Evolutionary conservation across 257 asterid species (phyloP).

Genomic region (Phtheirospermum japonicum): DNA sequence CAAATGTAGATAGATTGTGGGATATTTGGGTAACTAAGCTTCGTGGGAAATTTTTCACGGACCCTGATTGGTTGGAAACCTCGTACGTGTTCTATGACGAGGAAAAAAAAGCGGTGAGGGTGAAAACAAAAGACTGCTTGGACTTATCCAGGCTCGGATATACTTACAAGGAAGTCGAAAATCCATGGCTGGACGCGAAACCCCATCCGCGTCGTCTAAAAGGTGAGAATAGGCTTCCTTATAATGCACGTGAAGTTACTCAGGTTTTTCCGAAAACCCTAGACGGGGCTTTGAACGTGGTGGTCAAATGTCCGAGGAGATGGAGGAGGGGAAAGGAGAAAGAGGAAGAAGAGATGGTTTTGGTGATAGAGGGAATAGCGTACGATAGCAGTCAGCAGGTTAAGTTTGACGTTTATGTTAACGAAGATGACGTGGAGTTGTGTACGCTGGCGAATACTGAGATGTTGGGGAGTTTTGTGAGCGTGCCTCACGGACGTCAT

Average conservation of each 20-base stretch:
- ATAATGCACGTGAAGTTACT: background rate
- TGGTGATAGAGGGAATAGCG: conserved; percentile 8
- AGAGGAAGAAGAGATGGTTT: background rate
- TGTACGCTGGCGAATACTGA: background rate
- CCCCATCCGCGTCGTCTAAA: background rate
- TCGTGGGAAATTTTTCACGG: background rate
- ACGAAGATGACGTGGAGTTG: conserved; percentile 9
- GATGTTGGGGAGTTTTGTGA: conserved; percentile 18
- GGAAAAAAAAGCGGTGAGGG: conserved; percentile 3
- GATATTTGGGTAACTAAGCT: conserved; percentile 7
- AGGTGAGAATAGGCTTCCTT: background rate
- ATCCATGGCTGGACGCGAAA: conserved; percentile 16
- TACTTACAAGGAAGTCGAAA: background rate
- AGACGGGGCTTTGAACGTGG: background rate
- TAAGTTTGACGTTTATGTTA: conserved; percentile 10
- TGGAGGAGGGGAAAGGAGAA: background rate
- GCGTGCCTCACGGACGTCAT: conserved; percentile 1
- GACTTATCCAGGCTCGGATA: background rate
- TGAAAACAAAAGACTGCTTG: conserved; percentile 9
- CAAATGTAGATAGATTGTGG: conserved; percentile 25
- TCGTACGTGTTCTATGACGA: conserved; percentile 16
- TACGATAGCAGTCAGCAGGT: background rate
- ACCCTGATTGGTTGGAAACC: conserved; percentile 20
- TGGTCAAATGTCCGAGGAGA: conserved; percentile 5
- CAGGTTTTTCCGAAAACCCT: background rate